Percentiles rank a stretch among this genome's conserved stretches.
Conservation (phyloP, 495 filamentous ascomycete genomes). For the Cercophora newfieldiana region DNA sequence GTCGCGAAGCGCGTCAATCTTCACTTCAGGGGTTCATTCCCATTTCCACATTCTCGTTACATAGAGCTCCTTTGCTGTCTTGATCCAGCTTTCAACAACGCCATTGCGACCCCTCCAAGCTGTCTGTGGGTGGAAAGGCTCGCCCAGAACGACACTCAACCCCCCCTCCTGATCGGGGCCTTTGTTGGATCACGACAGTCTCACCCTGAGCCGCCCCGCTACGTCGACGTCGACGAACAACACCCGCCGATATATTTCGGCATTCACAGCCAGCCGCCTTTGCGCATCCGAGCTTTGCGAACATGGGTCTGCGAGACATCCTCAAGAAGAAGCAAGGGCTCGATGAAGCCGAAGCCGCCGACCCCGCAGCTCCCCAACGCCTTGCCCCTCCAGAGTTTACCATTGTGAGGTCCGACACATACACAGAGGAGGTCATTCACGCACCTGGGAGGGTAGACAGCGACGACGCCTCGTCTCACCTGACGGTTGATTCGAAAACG, state of each 20-base stretch:
- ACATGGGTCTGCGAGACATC: constrained; percentile 72
- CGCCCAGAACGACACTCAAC: neutral
- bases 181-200: neutral
- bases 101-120: neutral
- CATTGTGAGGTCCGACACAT: constrained; percentile 81
- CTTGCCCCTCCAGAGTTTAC: constrained; percentile 67
- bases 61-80: neutral
- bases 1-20: constrained; percentile 2
- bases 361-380: constrained; percentile 31
- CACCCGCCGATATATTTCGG: neutral
- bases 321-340: constrained; percentile 67
- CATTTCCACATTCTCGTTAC: neutral
- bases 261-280: neutral
- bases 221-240: neutral
- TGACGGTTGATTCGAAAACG: constrained; percentile 34
- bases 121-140: neutral
- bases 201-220: neutral
- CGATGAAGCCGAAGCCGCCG: constrained; percentile 37
- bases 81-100: neutral
- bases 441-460: constrained; percentile 51
- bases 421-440: constrained; percentile 71
- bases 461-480: constrained; percentile 30
- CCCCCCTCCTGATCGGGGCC: neutral
- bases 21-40: neutral
- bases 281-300: neutral